Percentiles rank a stretch among this genome's conserved stretches.
Conservation (phyloP, 176 grass and related monocot species). For the Lolium multiflorum region DNA sequence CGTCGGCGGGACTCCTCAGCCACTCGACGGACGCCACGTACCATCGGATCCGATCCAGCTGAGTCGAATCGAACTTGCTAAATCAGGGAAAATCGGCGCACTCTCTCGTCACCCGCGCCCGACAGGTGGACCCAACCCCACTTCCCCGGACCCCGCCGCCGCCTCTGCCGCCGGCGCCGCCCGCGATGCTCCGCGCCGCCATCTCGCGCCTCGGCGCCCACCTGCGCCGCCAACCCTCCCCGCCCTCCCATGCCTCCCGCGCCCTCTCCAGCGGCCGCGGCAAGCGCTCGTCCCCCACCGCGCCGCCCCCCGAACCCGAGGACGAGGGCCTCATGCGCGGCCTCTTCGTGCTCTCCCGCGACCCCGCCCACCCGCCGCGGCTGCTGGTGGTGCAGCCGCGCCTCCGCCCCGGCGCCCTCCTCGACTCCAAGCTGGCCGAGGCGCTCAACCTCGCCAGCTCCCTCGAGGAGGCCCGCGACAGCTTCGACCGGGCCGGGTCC, state of each 20-base stretch:
- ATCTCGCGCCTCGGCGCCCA: constrained; percentile 39
- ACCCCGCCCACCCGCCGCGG: constrained; percentile 63
- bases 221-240: constrained; percentile 31
- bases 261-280: constrained; percentile 53
- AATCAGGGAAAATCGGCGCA: not conserved
- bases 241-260: constrained; percentile 22
- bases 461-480: constrained; percentile 87
- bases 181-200: constrained; percentile 58
- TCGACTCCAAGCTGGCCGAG: constrained; percentile 85
- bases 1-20: not conserved
- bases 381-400: constrained; percentile 90
- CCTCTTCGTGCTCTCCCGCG: constrained; percentile 63
- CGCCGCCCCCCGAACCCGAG: constrained; percentile 45
- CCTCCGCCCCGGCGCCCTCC: constrained; percentile 74
- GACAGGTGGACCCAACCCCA: constrained; percentile 8
- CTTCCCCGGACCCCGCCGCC: not conserved
- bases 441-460: constrained; percentile 94
- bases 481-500: constrained; percentile 60
- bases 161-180: not conserved
- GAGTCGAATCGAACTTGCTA: not conserved
- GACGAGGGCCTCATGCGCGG: constrained; percentile 43
- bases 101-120: constrained; percentile 24
- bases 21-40: not conserved
- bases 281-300: constrained; percentile 48
- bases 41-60: constrained; percentile 9